Base-by-base conservation (phyloP, 2,329 filamentous ascomycete species). In the Keithomyces neogunnii region DNA sequence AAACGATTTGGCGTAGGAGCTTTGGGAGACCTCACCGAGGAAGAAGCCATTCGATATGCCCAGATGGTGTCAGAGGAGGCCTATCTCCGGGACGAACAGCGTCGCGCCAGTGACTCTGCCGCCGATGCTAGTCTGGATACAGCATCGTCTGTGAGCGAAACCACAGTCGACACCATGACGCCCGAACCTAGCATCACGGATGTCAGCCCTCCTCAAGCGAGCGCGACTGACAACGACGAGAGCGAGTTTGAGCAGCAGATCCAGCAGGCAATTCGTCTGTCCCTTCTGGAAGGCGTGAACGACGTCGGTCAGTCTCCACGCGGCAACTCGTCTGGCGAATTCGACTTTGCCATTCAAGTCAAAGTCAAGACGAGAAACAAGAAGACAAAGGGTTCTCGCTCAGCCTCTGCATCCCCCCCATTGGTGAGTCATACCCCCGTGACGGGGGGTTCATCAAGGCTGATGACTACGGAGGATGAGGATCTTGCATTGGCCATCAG, bases 1-100 rank as follows among this genome's bases (percentile, higher is more conserved):
- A 84, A 81, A 32, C 82, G 92, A 36, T 99, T 96, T 61, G 93
- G 93, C 5, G 82, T 93, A 2, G 89, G 90, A 35, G 66, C 67
- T 0, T 69, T 96, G 1, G 79, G 74, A 3, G 81, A 82, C 31
- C 64, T 86, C 54, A 85, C 75, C 2, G 83, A 86, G 56, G 81
- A 85, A 59, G 83, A 86, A 60, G 78, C 82, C 19, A 56, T 86
- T 26, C 73, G 71, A 35, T 86, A 86, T 58, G 82, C 81, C 0
- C 79, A 83, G 62, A 81, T 86, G 73, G 71, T 86, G 5, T 86
- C 82, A 0, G 74, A 82, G 55, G 82, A 86, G 61, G 68, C 77
- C 1, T 82, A 78, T 52, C 64, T 73, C 38, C 59, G 69, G n/a
- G 80, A 85, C 31, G 76, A 82, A 64, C 74, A 78, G 58, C 75